phyloP scores from a whole-genome alignment of 306 rosid genomes.

The Vigna angularis region DNA sequence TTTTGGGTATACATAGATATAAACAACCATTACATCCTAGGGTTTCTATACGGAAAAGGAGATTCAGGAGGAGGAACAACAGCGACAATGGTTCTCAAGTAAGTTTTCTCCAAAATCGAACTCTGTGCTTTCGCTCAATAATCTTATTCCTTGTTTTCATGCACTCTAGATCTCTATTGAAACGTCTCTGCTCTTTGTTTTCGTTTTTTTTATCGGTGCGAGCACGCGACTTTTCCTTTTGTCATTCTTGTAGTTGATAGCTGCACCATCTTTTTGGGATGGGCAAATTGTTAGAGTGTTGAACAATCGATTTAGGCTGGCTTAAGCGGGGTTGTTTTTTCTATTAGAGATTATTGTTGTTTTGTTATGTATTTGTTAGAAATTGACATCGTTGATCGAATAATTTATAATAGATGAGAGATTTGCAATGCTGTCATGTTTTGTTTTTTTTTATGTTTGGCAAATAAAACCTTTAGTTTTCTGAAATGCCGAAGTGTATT shows the following conservation, averaged over 20 bases:
- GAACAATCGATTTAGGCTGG: not conserved
- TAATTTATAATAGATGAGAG: not conserved
- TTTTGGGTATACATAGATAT: constrained; percentile 35
- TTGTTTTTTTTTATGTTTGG: not conserved
- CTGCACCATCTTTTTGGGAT: not conserved
- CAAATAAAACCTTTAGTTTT: no score
- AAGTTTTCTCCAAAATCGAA: constrained; percentile 23
- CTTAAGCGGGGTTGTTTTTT: not conserved
- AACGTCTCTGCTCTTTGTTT: not conserved
- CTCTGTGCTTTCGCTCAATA: not conserved
- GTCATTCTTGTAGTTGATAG: not conserved
- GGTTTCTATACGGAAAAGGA: constrained; percentile 48
- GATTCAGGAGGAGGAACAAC: constrained; percentile 14
- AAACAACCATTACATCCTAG: constrained; percentile 18
- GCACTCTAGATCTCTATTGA: not conserved
- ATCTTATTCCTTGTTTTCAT: not conserved
- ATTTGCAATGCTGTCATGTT: not conserved
- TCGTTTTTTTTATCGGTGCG: no score
- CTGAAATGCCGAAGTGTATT: no score
- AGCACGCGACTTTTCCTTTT: not conserved
- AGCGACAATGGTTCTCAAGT: constrained; percentile 82
- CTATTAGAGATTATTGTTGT: not conserved
- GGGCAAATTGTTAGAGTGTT: not conserved
- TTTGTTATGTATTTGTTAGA: not conserved
- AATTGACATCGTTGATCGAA: not conserved